Percentiles rank a stretch among this genome's conserved stretches.
These are phyloP conservation scores for Metschnikowia kofuensis DNA, from an alignment of 805 yeast species.

Conservation along the genomic window DNA sequence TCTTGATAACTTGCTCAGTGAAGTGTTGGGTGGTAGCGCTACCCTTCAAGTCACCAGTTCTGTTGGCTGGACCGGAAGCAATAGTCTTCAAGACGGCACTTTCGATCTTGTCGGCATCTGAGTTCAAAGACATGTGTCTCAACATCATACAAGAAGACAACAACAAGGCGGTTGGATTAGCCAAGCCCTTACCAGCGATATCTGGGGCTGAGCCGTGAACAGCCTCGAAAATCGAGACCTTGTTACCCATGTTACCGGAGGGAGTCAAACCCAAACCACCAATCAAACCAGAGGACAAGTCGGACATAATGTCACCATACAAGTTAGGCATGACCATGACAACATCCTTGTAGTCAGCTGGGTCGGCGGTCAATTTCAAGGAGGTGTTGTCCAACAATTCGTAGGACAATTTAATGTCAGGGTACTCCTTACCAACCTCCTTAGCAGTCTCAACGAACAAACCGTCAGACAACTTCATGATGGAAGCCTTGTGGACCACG, in stretches of 20 bases:
- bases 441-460: conserved; percentile 89
- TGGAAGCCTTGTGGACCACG: conserved; percentile 97
- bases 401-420: conserved; percentile 76
- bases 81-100: conserved; percentile 82
- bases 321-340: conserved; percentile 99
- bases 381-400: conserved; percentile 97
- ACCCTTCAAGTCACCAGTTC: conserved; percentile 97
- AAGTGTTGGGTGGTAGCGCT: conserved; percentile 83
- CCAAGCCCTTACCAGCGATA: conserved; percentile 97
- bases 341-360: conserved; percentile 77
- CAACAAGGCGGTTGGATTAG: conserved; percentile 97
- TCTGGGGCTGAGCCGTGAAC: conserved; percentile 99
- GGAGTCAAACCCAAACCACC: conserved; percentile 99
- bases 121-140: conserved; percentile 91
- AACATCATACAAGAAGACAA: conserved; percentile 98
- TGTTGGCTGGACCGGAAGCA: conserved; percentile 93
- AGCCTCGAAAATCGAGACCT: conserved; percentile 97
- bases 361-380: conserved; percentile 84
- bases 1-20: conserved; percentile 85
- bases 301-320: conserved; percentile 99
- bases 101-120: conserved; percentile 82
- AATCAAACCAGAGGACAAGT: conserved; percentile 93
- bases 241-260: conserved; percentile 98
- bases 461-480: conserved; percentile 98
- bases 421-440: conserved; percentile 87